phyloP scores from a whole-genome alignment of 169 alveolate genomes.

The Cyclospora cayetanensis region DNA sequence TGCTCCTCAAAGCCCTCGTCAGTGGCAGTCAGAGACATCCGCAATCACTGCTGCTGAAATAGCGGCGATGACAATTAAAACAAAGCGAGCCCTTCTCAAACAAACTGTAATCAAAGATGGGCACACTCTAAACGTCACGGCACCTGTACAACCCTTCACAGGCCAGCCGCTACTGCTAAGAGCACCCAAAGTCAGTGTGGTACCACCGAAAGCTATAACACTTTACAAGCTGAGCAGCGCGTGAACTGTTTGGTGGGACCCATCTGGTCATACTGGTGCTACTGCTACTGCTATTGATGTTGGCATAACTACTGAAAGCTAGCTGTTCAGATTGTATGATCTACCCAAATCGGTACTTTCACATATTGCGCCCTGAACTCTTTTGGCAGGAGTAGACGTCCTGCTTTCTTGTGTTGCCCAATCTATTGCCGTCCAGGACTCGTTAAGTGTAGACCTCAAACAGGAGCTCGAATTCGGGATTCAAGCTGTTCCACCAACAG shows the following conservation, averaged over 20 bases:
- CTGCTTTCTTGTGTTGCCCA: too few species aligned
- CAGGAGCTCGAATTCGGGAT: slow-evolving; percentile 64
- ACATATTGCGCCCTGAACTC: too few species aligned
- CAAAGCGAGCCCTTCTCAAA: background rate
- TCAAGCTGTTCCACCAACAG: slow-evolving; percentile 39
- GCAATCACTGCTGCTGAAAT: slow-evolving; percentile 34
- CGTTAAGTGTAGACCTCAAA: background rate
- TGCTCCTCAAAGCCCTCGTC: slow-evolving; percentile 43
- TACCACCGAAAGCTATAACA: too few species aligned
- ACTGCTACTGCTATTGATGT: too few species aligned
- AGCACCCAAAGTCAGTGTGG: slow-evolving; percentile 36
- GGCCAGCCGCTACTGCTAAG: slow-evolving; percentile 14
- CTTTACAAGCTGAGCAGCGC: too few species aligned
- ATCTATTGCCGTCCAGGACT: slow-evolving; percentile 11
- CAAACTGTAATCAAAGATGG: background rate
- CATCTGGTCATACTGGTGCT: too few species aligned
- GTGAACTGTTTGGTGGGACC: too few species aligned
- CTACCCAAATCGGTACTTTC: too few species aligned
- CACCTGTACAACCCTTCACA: slow-evolving; percentile 16
- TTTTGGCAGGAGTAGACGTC: too few species aligned
- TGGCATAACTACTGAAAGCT: too few species aligned
- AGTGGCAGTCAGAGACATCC: slow-evolving; percentile 23
- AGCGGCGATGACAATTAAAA: slow-evolving; percentile 8
- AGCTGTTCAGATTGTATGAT: too few species aligned
- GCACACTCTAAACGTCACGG: background rate